A percentile compares a stretch with the other conserved stretches of the same genome.
Conservation (phyloP, 208 protist species). For the Leishmania aethiopica region DNA sequence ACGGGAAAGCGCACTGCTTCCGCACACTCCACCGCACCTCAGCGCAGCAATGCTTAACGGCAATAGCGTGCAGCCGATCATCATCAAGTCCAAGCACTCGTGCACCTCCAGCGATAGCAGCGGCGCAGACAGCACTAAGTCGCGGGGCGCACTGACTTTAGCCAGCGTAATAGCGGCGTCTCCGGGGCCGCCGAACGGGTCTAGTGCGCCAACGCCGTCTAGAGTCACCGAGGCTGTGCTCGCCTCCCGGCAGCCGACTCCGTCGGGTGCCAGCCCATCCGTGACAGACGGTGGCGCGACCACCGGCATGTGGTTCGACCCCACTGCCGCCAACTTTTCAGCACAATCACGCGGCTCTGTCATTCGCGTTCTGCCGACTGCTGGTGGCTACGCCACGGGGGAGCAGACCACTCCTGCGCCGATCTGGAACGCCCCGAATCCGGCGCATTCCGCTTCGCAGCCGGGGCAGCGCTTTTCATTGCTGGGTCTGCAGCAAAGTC, state of each 20-base stretch:
- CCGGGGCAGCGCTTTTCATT: constrained; percentile 11
- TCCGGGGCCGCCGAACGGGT: not conserved
- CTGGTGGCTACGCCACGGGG: not conserved
- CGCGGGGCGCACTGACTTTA: constrained; percentile 10
- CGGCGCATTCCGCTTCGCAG: constrained; percentile 2
- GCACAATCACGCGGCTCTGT: constrained; percentile 7
- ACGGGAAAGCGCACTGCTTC: not conserved
- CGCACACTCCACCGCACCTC: not conserved
- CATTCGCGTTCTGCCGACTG: constrained; percentile 23
- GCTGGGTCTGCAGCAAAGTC: constrained; percentile 19
- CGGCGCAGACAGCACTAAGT: constrained; percentile 3
- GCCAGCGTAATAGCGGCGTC: constrained; percentile 2
- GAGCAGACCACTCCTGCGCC: not conserved
- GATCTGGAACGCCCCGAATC: not conserved
- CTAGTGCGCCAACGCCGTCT: constrained; percentile 10
- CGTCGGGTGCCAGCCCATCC: not conserved
- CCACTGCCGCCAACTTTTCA: constrained; percentile 7
- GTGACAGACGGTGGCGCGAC: not conserved
- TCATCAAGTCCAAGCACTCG: constrained; percentile 16
- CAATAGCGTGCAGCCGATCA: not conserved
- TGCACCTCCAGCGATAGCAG: constrained; percentile 13
- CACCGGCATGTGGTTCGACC: constrained; percentile 23
- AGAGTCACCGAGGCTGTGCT: constrained; percentile 3
- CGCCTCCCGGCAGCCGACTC: constrained; percentile 2
- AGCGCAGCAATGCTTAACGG: constrained; percentile 8